Percentiles rank a stretch among this genome's conserved stretches.
Evolutionary conservation across 371 early-diverging fungal species (phyloP).

Genomic region (Mucor lusitanicus): DNA sequence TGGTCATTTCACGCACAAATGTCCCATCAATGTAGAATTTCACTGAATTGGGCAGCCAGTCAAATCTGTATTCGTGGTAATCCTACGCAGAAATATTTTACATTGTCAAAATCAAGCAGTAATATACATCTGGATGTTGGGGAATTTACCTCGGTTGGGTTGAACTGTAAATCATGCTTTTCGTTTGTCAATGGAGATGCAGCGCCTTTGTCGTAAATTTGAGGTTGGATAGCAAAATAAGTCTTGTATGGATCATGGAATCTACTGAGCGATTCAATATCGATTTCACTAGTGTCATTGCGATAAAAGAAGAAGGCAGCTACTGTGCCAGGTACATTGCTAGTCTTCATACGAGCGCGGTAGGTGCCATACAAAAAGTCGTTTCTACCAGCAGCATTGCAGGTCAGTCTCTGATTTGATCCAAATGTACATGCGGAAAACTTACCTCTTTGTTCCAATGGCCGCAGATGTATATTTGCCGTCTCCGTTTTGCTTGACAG

Average conservation of each 20-base stretch:
- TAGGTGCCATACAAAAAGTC: conserved; percentile 50
- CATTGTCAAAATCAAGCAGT: neutral
- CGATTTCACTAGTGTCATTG: conserved; percentile 42
- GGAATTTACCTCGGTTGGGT: conserved; percentile 30
- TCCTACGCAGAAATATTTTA: conserved; percentile 18
- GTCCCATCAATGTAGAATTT: conserved; percentile 38
- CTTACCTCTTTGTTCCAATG: conserved; percentile 41
- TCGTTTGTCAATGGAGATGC: conserved; percentile 38
- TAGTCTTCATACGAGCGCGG: conserved; percentile 35
- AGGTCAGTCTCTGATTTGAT: neutral
- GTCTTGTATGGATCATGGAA: conserved; percentile 33
- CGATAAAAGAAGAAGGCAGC: conserved; percentile 43
- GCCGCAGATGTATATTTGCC: conserved; percentile 31
- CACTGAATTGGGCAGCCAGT: conserved; percentile 39
- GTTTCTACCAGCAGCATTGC: conserved; percentile 2
- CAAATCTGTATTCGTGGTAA: conserved; percentile 50
- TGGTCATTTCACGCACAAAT: conserved; percentile 25
- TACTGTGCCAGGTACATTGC: conserved; percentile 41
- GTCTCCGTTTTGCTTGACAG: conserved; percentile 12
- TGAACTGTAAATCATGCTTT: conserved; percentile 24
- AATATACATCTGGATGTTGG: neutral
- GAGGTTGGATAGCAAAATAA: conserved; percentile 45
- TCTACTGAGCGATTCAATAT: conserved; percentile 43
- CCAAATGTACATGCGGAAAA: neutral
- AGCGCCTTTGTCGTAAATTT: conserved; percentile 37